Base-by-base conservation (phyloP, 306 rosid species). In the Phaseolus lunatus region DNA sequence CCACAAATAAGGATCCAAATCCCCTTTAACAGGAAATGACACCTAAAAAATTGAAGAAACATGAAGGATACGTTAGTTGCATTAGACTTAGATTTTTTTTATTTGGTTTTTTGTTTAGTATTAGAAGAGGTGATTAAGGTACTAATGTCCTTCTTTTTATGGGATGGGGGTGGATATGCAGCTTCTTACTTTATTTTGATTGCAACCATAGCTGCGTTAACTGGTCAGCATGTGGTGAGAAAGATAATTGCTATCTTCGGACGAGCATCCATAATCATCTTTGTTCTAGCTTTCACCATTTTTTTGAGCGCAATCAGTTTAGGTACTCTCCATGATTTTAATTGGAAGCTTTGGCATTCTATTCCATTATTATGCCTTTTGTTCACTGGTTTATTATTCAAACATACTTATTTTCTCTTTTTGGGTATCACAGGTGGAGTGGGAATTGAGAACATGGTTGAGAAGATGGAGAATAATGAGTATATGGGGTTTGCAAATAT, bases 161-260 rank as follows among this genome's bases (percentile, higher is more conserved):
- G 27, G 59, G 57, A 12, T 20, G 31, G 16, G 23, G 19, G 18
- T 54, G 65, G 44, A 61, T 29, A 61, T 54, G 83, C 90, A 92
- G 97, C 95, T 72, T 7, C 88, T 20, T 92, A 90, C 84, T 92
- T 92, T 70, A 89, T 82, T 62, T 27, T 85, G 73, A 76, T 89
- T 73, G 94, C 95, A 31, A 90, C 97, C 33, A 59, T 86, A 49
- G 95, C 97, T 81, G 95, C 97, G 39, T 84, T 92, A 35, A 66
- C 87, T 6, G 95, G 97, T 1, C 97, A 89, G 83, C 91, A 92
- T 78, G 95, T 92, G 12, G 95, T 92, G 83, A 82, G 95, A 67
- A 92, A 77, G 85, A 79, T 87, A 41, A 84, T 92, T 65, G 90
- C 89, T 45, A 65, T 92, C 48, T 58, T 92, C 2, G 93, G 95